Conservation (phyloP, 768 basidiomycete species). For the Termitomyces sp. region DNA sequence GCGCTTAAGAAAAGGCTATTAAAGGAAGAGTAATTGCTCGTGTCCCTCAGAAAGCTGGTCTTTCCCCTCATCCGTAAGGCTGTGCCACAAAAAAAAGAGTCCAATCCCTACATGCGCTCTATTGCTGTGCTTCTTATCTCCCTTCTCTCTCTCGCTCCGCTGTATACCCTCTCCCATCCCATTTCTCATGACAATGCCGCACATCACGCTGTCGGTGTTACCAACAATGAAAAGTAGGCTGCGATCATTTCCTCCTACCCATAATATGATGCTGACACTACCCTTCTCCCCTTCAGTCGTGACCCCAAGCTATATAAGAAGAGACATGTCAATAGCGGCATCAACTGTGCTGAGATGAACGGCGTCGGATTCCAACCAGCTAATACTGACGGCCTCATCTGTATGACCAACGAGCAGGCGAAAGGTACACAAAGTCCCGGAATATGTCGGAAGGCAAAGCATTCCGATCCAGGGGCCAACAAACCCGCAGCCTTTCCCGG, state of each 20-base stretch:
- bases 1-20: background rate
- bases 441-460: background rate
- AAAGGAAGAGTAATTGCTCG: background rate
- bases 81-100: background rate
- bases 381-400: background rate
- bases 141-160: background rate
- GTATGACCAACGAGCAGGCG: background rate
- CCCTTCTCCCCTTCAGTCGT: background rate
- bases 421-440: background rate
- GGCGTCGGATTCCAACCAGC: background rate
- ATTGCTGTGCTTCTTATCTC: background rate
- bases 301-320: background rate
- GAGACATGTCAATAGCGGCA: background rate
- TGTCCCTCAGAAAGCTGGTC: conserved; percentile 6
- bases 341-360: background rate
- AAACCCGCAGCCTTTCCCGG: background rate
- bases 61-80: background rate
- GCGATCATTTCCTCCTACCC: background rate
- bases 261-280: background rate
- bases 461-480: too few relatives aligned
- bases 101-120: background rate
- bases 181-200: background rate
- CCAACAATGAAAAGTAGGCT: background rate
- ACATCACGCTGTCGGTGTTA: background rate
- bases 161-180: conserved; percentile 2